Evolutionary conservation across 305 asterid genomes (phyloP).

Genomic region (Fraxinus xanthoxyloides): DNA sequence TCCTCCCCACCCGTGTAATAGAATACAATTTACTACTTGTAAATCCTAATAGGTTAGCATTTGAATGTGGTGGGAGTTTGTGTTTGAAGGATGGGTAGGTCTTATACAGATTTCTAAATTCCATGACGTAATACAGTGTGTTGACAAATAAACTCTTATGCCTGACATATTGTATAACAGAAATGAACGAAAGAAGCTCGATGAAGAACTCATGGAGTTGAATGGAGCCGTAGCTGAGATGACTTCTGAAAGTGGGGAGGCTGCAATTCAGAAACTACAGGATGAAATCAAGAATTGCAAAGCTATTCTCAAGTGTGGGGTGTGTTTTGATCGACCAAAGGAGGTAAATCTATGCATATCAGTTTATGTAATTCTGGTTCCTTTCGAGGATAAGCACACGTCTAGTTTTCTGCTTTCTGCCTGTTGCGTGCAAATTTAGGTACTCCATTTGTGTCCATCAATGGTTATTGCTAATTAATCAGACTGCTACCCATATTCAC

Average conservation of each 20-base stretch:
- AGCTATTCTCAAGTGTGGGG: conserved; percentile 92
- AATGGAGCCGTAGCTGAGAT: conserved; percentile 55
- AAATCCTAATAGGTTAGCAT: not conserved
- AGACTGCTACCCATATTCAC: not conserved
- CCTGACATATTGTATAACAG: conserved; percentile 38
- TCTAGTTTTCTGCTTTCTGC: not conserved
- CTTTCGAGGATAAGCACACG: not conserved
- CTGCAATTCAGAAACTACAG: conserved; percentile 78
- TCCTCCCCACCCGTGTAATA: not conserved
- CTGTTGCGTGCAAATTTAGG: not conserved
- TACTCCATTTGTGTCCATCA: not conserved
- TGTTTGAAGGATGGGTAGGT: conserved; percentile 4
- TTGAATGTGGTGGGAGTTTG: not conserved
- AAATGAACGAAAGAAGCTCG: conserved; percentile 70
- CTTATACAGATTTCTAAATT: conserved; percentile 9
- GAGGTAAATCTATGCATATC: conserved; percentile 50
- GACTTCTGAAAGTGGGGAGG: conserved; percentile 79
- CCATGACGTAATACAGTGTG: not conserved
- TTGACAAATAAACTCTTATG: conserved; percentile 1
- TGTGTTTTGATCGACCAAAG: conserved; percentile 93
- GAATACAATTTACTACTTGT: not conserved
- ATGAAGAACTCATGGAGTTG: conserved; percentile 70
- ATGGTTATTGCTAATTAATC: not conserved
- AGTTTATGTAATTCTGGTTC: not conserved
- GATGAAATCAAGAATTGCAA: conserved; percentile 92